Conservation (phyloP, 371 early-diverging fungal species). For the Mortierella sp. region DNA sequence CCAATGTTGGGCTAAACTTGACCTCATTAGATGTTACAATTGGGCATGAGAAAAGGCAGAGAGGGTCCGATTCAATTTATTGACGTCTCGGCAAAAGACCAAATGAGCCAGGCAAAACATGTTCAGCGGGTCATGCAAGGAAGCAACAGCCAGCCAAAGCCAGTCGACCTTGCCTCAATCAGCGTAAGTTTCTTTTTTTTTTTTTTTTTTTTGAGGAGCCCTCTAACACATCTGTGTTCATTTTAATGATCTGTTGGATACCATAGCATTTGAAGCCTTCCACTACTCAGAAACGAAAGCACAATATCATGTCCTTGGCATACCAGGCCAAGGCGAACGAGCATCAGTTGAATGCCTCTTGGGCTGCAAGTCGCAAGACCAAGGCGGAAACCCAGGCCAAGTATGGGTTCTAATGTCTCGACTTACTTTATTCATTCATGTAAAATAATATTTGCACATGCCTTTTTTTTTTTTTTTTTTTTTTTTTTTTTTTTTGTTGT, state of each 20-base stretch:
- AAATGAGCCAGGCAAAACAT: conserved; percentile 60
- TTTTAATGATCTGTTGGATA: conserved; percentile 13
- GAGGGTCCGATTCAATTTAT: conserved; percentile 58
- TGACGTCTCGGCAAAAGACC: conserved; percentile 62
- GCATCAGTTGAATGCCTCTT: conserved; percentile 69
- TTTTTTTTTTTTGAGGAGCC: conserved; percentile 45
- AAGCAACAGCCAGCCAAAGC: conserved; percentile 22
- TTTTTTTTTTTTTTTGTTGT: too few relatives aligned
- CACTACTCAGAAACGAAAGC: conserved; percentile 70
- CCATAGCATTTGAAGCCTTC: conserved; percentile 56
- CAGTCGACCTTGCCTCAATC: conserved; percentile 41
- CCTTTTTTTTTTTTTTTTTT: too few relatives aligned
- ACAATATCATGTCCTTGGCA: conserved; percentile 84
- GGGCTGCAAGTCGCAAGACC: conserved; percentile 70
- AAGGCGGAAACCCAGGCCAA: conserved; percentile 74
- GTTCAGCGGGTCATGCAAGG: conserved; percentile 37
- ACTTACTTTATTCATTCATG: too few relatives aligned
- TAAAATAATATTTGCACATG: too few relatives aligned
- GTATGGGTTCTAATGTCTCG: conserved; percentile 64
- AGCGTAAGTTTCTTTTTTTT: conserved; percentile 30
- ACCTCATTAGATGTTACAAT: conserved; percentile 51
- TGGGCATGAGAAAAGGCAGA: conserved; percentile 59
- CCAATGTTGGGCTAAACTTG: background rate
- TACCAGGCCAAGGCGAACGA: conserved; percentile 77
- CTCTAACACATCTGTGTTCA: conserved; percentile 18